These are phyloP conservation scores for Trichoderma gracile DNA, from an alignment of 2,329 filamentous ascomycete species.

Conservation along the genomic window DNA sequence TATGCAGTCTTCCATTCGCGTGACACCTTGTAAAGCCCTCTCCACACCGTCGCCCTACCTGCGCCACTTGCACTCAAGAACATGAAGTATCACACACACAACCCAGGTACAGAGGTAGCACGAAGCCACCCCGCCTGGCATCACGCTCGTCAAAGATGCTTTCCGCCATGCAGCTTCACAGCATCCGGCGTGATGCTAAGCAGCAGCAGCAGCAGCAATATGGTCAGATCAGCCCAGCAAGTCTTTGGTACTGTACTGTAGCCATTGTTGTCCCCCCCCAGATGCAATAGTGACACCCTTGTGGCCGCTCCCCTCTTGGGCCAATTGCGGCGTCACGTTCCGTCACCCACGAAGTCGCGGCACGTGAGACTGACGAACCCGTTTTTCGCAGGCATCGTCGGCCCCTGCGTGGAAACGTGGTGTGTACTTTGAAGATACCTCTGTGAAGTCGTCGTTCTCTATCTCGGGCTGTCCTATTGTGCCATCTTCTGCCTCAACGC, in stretches of 20 bases:
- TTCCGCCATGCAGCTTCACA: conserved; percentile 7
- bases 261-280: too few species aligned
- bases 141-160: conserved; percentile 12
- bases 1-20: too few species aligned
- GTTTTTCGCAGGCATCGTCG: not conserved
- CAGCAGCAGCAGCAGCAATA: not conserved
- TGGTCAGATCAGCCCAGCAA: too few species aligned
- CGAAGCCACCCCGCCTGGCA: not conserved
- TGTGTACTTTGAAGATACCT: not conserved
- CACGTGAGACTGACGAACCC: conserved; percentile 1
- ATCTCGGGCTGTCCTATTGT: not conserved
- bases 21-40: too few species aligned
- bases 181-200: not conserved
- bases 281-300: not conserved
- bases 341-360: conserved; percentile 2
- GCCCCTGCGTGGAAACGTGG: too few species aligned
- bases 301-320: not conserved
- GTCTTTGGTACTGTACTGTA: too few species aligned
- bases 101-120: not conserved
- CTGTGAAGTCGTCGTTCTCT: too few species aligned
- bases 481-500: not conserved
- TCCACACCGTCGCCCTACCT: not conserved
- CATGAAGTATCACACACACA: too few species aligned
- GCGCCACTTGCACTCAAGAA: not conserved
- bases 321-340: not conserved